phyloP scores from a whole-genome alignment of 2,329 filamentous ascomycete genomes.

The Camptophora hylomeconis region DNA sequence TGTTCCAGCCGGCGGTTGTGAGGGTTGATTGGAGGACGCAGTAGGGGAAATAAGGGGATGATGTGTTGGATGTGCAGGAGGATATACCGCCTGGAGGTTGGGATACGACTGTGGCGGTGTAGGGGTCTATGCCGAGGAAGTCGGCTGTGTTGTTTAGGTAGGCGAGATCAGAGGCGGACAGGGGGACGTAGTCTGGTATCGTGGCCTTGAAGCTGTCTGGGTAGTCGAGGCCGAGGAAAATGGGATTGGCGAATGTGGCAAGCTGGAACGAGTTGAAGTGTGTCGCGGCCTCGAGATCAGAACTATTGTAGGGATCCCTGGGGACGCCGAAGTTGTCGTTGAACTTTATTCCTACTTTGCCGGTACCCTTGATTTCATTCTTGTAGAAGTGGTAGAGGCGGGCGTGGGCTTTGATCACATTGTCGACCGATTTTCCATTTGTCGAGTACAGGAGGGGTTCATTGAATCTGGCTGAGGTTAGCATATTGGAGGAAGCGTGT shows the following conservation, averaged over 20 bases:
- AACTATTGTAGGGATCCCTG: slow-evolving; percentile 13
- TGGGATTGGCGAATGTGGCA: slow-evolving; percentile 31
- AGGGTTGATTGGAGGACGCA: slow-evolving; percentile 38
- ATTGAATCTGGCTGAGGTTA: slow-evolving; percentile 21
- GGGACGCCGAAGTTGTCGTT: slow-evolving; percentile 27
- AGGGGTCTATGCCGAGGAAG: slow-evolving; percentile 45
- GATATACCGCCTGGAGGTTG: slow-evolving; percentile 32
- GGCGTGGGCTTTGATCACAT: slow-evolving; percentile 24
- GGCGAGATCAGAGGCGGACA: slow-evolving; percentile 36
- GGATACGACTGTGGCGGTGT: slow-evolving; percentile 43
- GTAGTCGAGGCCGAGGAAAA: slow-evolving; percentile 34
- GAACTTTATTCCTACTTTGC: slow-evolving; percentile 23
- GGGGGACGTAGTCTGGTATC: slow-evolving; percentile 21
- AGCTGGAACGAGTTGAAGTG: slow-evolving; percentile 24
- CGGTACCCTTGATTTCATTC: slow-evolving; percentile 10
- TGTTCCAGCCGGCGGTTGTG: slow-evolving; percentile 42
- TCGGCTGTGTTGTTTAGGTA: slow-evolving; percentile 40
- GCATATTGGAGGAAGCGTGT: too few relatives aligned
- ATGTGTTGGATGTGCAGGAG: slow-evolving; percentile 35
- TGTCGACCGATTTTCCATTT: slow-evolving; percentile 25
- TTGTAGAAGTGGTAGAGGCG: slow-evolving; percentile 30
- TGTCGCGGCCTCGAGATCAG: slow-evolving; percentile 19
- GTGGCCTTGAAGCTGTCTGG: slow-evolving; percentile 24
- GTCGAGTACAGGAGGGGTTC: slow-evolving; percentile 25
- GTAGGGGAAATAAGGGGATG: slow-evolving; percentile 35